phyloP scores from a whole-genome alignment of 345 rosid species.

The Arabidopsis suecica region DNA sequence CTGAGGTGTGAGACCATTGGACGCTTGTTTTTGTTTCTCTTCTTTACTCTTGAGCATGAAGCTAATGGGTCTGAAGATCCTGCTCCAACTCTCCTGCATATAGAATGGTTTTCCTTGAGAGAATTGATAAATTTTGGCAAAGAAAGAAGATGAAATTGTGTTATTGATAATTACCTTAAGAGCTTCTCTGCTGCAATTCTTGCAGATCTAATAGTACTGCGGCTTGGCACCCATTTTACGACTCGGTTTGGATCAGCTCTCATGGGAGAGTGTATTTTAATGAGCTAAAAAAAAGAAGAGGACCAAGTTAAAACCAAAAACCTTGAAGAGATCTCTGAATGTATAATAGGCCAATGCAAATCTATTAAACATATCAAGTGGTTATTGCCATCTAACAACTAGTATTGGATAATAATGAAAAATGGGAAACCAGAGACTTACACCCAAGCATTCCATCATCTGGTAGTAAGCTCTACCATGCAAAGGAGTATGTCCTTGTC shows the following conservation, averaged over 20 bases:
- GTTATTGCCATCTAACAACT: conserved; percentile 6
- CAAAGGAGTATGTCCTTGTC: conserved; percentile 96
- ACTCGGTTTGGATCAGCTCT: conserved; percentile 73
- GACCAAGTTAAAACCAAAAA: conserved; percentile 29
- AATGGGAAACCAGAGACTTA: conserved; percentile 48
- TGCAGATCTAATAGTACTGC: conserved; percentile 66
- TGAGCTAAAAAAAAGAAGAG: conserved; percentile 57
- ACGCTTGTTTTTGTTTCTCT: conserved; percentile 50
- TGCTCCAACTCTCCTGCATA: conserved; percentile 74
- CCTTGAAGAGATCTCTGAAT: background rate
- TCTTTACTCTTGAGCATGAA: conserved; percentile 61
- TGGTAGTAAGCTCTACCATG: conserved; percentile 98
- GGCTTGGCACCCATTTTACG: conserved; percentile 77
- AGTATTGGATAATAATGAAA: background rate
- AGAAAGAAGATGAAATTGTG: conserved; percentile 6
- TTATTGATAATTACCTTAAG: conserved; percentile 56
- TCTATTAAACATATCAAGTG: conserved; percentile 2
- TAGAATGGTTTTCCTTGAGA: background rate
- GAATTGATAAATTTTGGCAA: background rate
- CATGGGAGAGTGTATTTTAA: conserved; percentile 97
- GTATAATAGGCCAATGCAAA: conserved; percentile 6
- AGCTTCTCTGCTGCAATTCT: conserved; percentile 86
- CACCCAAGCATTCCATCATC: conserved; percentile 99
- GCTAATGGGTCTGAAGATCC: conserved; percentile 61
- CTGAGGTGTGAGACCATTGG: conserved; percentile 45